Conservation (phyloP, 257 asterid genomes). For the Primulina tabacum region DNA sequence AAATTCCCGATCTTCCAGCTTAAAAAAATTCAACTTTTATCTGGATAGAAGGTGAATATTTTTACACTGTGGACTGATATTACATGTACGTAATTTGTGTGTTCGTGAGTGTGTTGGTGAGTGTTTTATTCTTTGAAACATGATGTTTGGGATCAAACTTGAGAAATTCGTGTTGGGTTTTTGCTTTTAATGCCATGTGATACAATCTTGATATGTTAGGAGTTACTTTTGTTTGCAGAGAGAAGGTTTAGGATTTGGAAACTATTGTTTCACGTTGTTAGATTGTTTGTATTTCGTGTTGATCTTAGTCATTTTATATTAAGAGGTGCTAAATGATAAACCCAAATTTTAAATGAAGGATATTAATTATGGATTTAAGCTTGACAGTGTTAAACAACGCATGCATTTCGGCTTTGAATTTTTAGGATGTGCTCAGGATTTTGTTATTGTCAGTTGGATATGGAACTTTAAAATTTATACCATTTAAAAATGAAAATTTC, state of each 20-base stretch:
- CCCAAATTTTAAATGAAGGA: background rate
- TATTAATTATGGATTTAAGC: background rate
- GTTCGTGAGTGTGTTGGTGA: background rate
- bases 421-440: background rate
- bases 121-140: background rate
- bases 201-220: slow-evolving; percentile 15
- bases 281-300: slow-evolving; percentile 7
- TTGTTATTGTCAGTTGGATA: background rate
- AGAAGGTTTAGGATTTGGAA: slow-evolving; percentile 20
- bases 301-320: background rate
- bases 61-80: background rate
- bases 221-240: slow-evolving; percentile 28
- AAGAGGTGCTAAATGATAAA: background rate
- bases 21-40: too few species aligned
- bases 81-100: background rate
- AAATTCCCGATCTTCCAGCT: background rate
- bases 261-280: slow-evolving; percentile 15
- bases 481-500: background rate
- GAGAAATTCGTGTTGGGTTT: background rate
- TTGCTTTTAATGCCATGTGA: background rate
- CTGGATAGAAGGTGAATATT: background rate
- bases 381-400: background rate
- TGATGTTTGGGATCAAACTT: background rate
- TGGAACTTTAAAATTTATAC: background rate
- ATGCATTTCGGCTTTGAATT: too few species aligned